Evolutionary conservation across 257 asterid species (phyloP), one percentile per base, ranked within the genome.

Genomic region (Cynanchum wilfordii): DNA sequence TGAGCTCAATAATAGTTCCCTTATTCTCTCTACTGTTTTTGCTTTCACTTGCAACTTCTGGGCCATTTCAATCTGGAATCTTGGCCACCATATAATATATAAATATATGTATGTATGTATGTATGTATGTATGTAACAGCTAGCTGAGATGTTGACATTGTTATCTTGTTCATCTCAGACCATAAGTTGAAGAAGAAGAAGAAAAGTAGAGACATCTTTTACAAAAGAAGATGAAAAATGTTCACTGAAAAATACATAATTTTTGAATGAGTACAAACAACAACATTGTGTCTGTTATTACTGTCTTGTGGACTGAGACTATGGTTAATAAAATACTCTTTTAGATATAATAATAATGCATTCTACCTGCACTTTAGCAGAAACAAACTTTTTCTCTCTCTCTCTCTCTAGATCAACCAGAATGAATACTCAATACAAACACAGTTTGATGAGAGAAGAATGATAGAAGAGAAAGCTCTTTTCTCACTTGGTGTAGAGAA

Each of bases 401-500:
- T 72, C 81, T 78, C 81, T 78, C 36, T 30, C 36, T 30, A 30
- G 36, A 30, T 30, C 29, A 67, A 68, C 71, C 74, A 78, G 42
- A 77, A 40, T 74, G 80, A 72, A 81, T 59, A 82, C 52, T 76
- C 36, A 67, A 20, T 77, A 44, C 76, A 73, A 42, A 42, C 47
- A 72, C 71, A 72, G 81, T 74, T 79, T 62, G 68, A 75, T 38
- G 79, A 71, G 81, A 78, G 65, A 40, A 59, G 30, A 76, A 33
- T 30, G 62, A 30, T 47, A 9, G 57, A 42, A 4, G 52, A n/a
- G 73, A 52, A 76, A 47, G 65, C 69, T 24, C 71, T 80, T 33
- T 33, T 87, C 87, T 88, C 87, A 94, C 90, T 94, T 91, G 86
- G 99, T 94, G 92, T 94, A 94, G 73, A 91, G 96, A 68, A 94